Evolutionary conservation across 208 protist species (phyloP), one percentile per base, ranked within the genome.

Genomic region (Herpetomonas samuelpessoai): DNA sequence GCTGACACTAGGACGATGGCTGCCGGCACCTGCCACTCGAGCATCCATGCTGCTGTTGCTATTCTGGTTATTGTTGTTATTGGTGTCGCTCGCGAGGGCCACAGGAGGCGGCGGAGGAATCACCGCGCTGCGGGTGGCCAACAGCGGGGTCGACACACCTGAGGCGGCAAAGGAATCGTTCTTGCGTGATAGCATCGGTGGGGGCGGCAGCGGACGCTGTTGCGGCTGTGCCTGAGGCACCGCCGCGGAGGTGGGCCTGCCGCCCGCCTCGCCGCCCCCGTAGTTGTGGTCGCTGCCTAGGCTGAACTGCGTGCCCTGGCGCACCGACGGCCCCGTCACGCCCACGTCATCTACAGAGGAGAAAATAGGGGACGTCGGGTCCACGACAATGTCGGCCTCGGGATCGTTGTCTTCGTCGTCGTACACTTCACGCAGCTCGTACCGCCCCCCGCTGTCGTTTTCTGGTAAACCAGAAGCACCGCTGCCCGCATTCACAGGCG

Each of bases 381-480:
- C 50, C 4, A 24, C 18, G 44, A 48, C 44, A 19, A 48, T 10
- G 31, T 65, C 60, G 38, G 49, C 24, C 35, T 39, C 49, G 49
- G 12, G 24, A 18, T 57, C 50, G 18, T 50, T 59, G 31, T 53
- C 65, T 18, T 58, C 71, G 31, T 79, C 76, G 38, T 75, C 62
- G 50, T 52, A 16, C 9, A 72, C 65, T 29, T 81, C 74, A n/a
- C 65, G 62, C 25, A 74, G 38, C 30, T 71, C 58, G 49, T 72
- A 74, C n/a, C 21, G 14, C 6, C 14, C 46, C 35, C 24, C 39
- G 41, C 45, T 29, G 16, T 44, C 25, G 3, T 58, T 27, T 27
- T 59, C 41, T 19, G 22, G 21, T 6, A 3, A n/a, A n/a, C n/a
- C n/a, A n/a, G n/a, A n/a, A n/a, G n/a, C n/a, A n/a, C n/a, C n/a